Base-by-base conservation (phyloP, 371 early-diverging fungal species). In the Cokeromyces recurvatus region DNA sequence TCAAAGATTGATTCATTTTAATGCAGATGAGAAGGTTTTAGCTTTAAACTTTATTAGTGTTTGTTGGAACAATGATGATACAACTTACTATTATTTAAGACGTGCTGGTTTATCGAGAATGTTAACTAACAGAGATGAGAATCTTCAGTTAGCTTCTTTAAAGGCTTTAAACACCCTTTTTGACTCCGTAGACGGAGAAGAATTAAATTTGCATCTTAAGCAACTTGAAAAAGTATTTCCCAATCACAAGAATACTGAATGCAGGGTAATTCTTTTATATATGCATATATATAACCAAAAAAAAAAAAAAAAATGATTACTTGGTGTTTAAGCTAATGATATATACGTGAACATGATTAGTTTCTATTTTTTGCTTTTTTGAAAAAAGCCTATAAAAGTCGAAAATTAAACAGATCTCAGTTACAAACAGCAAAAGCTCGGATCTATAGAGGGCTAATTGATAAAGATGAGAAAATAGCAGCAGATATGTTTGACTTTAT, bases 21-120 rank as follows among this genome's bases (percentile, higher is more conserved):
- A 59, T 16, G 64, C 62, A 0, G 55, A 62, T 16, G 52, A 70
- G 22, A 53, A 79, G 43, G 46, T 68, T 20, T 16, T 66, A 32
- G 76, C 76, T 2, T 45, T 90, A 7, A 74, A 79, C 21, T 69
- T 84, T 5, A 56, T 90, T 11, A 66, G 71, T 11, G 72, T 68
- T 2, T 68, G 68, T 9, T 76, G 72, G 16, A 64, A 74, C 3
- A 39, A 57, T 2, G 67, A 79, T 24, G 69, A 61, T 0, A 68
- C 73, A 24, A 43, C 85, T 2, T 84, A 84, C 44, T 57, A 50
- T 11, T 74, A 70, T 3, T 53, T 86, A 11, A 54, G 71, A 22
- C 69, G 53, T 1, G 36, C 74, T 22, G 69, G 74, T 36, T 51
- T 86, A 23, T 19, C 71, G 2, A 29, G 42, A 21, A 37, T 51